Evolutionary conservation across 768 basidiomycete species (phyloP), one percentile per base, ranked within the genome.

Genomic region (Calocybe cyanea): DNA sequence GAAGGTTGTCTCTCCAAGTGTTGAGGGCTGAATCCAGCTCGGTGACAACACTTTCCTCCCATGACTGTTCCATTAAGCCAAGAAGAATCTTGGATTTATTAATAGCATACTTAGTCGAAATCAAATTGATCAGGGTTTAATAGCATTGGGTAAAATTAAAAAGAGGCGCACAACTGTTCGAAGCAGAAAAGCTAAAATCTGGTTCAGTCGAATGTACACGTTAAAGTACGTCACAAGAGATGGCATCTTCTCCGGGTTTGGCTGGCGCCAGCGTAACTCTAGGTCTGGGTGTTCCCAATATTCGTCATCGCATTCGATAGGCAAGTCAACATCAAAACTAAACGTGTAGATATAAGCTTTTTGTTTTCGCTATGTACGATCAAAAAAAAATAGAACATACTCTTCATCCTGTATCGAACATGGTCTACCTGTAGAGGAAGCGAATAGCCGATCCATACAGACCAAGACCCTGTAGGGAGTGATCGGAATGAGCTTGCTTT

Each of bases 371-470:
- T n/a, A 8, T 8, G 61, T 23, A 48, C 28, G 4, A 43, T 11
- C 2, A 18, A 10, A 7, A 28, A 11, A 28, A 17, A 18, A 39
- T n/a, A 7, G 28, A 20, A 65, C 83, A 43, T 54, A 83, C 81
- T 89, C 87, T 63, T 87, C 87, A 51, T 92, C 88, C 41, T 86
- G 84, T 8, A 92, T 78, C 2, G 83, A 80, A 55, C 83, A 80
- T 1, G 87, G 85, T 15, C 90, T 70, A 8, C 90, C 90, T 5
- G 86, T 69, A 0, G 73, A 70, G 0, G 73, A 63, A 36, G 78
- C 77, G 45, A 75, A 62, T 25, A 66, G 49, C 48, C 80, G 62
- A 52, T 85, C 82, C 57, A 81, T 67, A 30, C 62, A 70, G 2
- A 80, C 64, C 2, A 82, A 64, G 0, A 77, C 72, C 80, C 81